Conservation (phyloP, 371 early-diverging fungal genomes). For the Haplosporangium sp. region DNA sequence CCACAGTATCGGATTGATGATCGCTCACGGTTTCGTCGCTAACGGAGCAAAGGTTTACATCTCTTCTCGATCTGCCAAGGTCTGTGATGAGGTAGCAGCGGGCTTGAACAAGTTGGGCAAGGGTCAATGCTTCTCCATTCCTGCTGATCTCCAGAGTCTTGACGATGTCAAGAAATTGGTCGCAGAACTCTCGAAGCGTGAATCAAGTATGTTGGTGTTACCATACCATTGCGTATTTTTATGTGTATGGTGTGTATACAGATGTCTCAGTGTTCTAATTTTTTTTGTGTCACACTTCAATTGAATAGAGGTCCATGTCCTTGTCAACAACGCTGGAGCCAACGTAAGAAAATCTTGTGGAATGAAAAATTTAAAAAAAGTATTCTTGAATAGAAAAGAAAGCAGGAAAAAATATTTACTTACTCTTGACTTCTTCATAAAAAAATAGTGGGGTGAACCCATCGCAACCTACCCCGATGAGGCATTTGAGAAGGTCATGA, state of each 20-base stretch:
- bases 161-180: slow-evolving; percentile 74
- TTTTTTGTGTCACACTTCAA: too few species aligned
- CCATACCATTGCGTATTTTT: too few species aligned
- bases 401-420: too few species aligned
- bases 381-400: background rate
- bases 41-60: slow-evolving; percentile 72
- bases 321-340: slow-evolving; percentile 90
- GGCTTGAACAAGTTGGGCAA: slow-evolving; percentile 73
- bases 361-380: background rate
- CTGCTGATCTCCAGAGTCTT: slow-evolving; percentile 78
- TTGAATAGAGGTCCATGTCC: slow-evolving; percentile 76
- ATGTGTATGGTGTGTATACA: too few species aligned
- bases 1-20: slow-evolving; percentile 74
- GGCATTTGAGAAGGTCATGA: slow-evolving; percentile 86
- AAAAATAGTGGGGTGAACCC: slow-evolving; percentile 67
- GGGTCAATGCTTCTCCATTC: slow-evolving; percentile 77
- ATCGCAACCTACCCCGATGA: slow-evolving; percentile 74
- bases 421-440: background rate
- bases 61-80: slow-evolving; percentile 61
- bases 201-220: slow-evolving; percentile 58
- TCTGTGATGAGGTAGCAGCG: slow-evolving; percentile 73
- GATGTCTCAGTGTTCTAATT: background rate
- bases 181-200: slow-evolving; percentile 66
- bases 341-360: slow-evolving; percentile 55
- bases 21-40: slow-evolving; percentile 78